Percentiles rank a stretch among this genome's conserved stretches.
Evolutionary conservation across 768 basidiomycete species (phyloP).

Genomic region (Polyporus arcularius): DNA sequence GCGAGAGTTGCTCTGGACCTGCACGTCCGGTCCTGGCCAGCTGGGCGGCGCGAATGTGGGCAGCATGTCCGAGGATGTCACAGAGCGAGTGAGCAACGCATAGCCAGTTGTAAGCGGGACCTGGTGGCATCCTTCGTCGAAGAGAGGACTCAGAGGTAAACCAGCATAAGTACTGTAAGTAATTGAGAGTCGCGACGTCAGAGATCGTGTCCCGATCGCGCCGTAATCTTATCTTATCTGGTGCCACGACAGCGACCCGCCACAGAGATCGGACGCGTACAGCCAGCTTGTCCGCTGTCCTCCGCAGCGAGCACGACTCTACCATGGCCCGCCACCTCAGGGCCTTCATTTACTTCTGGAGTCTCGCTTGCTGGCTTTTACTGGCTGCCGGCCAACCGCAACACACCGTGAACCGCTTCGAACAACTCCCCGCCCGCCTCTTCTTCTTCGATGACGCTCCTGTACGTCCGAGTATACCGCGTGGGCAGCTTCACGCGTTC

Average conservation of each 20-base stretch:
- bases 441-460: constrained; percentile 94
- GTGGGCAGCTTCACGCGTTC: constrained; percentile 9
- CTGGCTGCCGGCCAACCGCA: constrained; percentile 40
- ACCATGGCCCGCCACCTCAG: constrained; percentile 27
- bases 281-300: constrained; percentile 17
- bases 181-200: no score
- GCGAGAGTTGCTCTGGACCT: constrained; percentile 27
- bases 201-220: no score
- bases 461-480: constrained; percentile 46
- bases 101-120: constrained; percentile 70
- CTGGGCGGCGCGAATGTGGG: constrained; percentile 52
- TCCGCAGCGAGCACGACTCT: constrained; percentile 23
- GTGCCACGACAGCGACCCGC: no score
- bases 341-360: constrained; percentile 25
- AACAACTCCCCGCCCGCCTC: constrained; percentile 71
- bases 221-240: no score
- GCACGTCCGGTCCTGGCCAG: constrained; percentile 6
- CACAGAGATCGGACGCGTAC: no score
- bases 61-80: constrained; percentile 65
- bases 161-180: no score
- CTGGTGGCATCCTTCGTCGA: constrained; percentile 55
- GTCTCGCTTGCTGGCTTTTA: constrained; percentile 12
- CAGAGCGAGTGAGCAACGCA: constrained; percentile 62
- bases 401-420: constrained; percentile 53
- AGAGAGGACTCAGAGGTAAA: no score